Conservation (phyloP, 2,329 filamentous ascomycete genomes). For the Zasmidium cellare region DNA sequence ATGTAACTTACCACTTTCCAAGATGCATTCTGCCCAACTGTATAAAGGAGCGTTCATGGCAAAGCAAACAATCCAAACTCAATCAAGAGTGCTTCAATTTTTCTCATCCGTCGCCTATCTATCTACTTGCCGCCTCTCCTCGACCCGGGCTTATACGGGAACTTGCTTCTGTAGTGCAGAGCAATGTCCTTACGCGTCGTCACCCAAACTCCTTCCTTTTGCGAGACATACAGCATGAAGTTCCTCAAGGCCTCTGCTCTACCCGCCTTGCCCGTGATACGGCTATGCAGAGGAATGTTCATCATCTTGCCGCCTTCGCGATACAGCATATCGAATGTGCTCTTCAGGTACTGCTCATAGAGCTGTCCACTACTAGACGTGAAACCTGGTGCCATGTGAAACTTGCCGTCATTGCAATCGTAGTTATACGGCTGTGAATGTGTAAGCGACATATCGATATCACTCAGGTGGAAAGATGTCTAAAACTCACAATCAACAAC, state of each 20-base stretch:
- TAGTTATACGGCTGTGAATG: constrained; percentile 26
- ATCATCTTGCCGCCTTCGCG: constrained; percentile 46
- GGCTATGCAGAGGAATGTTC: constrained; percentile 44
- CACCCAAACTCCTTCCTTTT: constrained; percentile 47
- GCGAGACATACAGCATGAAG: constrained; percentile 41
- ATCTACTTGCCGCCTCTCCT: constrained; percentile 8
- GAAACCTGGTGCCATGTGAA: constrained; percentile 47
- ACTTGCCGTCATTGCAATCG: constrained; percentile 46
- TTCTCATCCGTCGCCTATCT: neutral
- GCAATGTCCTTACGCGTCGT: constrained; percentile 46
- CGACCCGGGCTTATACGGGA: constrained; percentile 37
- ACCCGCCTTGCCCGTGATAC: constrained; percentile 45
- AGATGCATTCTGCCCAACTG: constrained; percentile 18
- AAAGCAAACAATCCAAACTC: constrained; percentile 4
- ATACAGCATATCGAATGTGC: constrained; percentile 44
- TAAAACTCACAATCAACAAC: constrained; percentile 33
- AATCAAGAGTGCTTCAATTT: neutral
- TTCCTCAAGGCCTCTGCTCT: constrained; percentile 41
- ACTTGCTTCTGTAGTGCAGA: constrained; percentile 40
- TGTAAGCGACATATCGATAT: neutral
- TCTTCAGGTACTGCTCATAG: constrained; percentile 43
- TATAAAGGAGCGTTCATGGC: constrained; percentile 24
- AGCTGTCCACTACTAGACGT: constrained; percentile 39
- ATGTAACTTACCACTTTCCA: constrained; percentile 16
- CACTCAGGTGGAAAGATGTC: neutral